A percentile compares a stretch with the other conserved stretches of the same genome.
phyloP scores from a whole-genome alignment of 139 green algal species.

The Dunaliella sp. region DNA sequence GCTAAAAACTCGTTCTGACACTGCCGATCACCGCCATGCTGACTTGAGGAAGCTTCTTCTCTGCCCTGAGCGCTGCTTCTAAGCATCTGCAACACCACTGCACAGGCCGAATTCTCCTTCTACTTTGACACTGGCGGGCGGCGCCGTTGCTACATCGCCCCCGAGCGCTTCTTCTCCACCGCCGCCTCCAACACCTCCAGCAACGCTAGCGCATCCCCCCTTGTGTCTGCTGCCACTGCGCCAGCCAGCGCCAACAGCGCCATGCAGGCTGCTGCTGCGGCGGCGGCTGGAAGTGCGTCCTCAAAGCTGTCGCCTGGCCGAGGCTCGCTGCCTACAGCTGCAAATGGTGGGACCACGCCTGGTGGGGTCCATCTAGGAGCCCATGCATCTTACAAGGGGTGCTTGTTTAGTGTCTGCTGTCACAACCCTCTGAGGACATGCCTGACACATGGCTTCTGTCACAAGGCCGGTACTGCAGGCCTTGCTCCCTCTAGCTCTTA shows the following conservation, averaged over 20 bases:
- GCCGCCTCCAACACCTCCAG: constrained; percentile 4
- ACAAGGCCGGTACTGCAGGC: too few relatives aligned
- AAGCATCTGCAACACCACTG: not conserved
- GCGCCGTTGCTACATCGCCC: constrained; percentile 92
- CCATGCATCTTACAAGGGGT: too few relatives aligned
- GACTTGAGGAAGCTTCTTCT: not conserved
- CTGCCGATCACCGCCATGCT: too few relatives aligned
- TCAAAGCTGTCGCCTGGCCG: not conserved
- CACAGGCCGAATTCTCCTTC: constrained; percentile 92
- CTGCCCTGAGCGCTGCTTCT: not conserved
- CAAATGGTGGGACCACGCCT: not conserved
- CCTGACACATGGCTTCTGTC: too few relatives aligned
- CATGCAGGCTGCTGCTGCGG: not conserved
- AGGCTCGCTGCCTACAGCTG: not conserved
- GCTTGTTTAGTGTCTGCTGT: too few relatives aligned
- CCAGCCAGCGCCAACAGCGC: not conserved
- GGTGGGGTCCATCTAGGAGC: not conserved
- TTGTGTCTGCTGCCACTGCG: not conserved
- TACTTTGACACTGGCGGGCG: constrained; percentile 93
- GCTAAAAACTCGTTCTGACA: too few relatives aligned
- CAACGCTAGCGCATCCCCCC: not conserved
- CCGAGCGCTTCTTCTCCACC: constrained; percentile 79
- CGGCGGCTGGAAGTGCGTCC: not conserved
- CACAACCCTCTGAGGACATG: too few relatives aligned
- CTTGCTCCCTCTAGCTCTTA: too few relatives aligned